A percentile compares a stretch with the other conserved stretches of the same genome.
Evolutionary conservation across 306 rosid genomes (phyloP).

Genomic region (Corylus avellana): DNA sequence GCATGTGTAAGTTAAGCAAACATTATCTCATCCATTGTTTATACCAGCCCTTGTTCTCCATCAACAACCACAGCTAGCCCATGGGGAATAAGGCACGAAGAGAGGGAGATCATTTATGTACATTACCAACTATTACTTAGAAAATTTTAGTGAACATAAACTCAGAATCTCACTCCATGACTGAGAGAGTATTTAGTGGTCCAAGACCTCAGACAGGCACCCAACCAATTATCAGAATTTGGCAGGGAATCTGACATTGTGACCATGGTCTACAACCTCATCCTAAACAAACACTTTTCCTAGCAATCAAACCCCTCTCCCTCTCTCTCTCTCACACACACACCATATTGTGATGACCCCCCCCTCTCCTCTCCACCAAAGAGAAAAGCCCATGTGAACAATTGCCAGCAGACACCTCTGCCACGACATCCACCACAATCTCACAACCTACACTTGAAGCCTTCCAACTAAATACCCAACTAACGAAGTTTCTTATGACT

Average conservation of each 20-base stretch:
- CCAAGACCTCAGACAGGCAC: not conserved
- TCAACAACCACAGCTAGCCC: not conserved
- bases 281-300: not conserved
- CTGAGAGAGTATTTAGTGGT: not conserved
- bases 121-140: not conserved
- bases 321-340: not conserved
- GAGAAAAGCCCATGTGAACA: too few relatives aligned
- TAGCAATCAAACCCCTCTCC: too few relatives aligned
- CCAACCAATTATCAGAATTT: not conserved
- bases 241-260: too few relatives aligned
- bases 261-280: not conserved
- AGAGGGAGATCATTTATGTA: not conserved
- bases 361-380: too few relatives aligned
- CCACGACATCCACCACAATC: too few relatives aligned
- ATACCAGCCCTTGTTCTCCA: not conserved
- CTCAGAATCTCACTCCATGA: not conserved
- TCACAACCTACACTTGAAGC: not conserved
- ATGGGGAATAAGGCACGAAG: not conserved
- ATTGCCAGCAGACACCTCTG: too few relatives aligned
- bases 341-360: not conserved
- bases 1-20: not conserved
- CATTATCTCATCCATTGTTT: not conserved
- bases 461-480: not conserved
- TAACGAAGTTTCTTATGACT: not conserved
- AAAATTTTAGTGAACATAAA: not conserved